Conservation (phyloP, 805 yeast species). For the Metschnikowia proteae region DNA sequence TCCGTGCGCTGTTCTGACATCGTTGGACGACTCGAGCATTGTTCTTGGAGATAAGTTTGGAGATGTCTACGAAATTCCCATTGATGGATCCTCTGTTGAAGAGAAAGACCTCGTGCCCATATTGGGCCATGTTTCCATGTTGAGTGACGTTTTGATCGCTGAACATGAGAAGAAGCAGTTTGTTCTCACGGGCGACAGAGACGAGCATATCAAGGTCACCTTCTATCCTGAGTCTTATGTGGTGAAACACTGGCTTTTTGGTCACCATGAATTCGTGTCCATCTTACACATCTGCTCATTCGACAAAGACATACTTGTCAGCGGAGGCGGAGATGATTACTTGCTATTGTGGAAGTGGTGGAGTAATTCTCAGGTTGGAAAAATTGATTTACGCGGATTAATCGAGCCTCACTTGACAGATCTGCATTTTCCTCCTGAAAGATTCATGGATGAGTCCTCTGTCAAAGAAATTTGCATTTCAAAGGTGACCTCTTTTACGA, state of each 20-base stretch:
- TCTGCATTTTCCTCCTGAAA: constrained; percentile 58
- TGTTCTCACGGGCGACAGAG: constrained; percentile 84
- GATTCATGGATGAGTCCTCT: constrained; percentile 54
- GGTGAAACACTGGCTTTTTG: constrained; percentile 80
- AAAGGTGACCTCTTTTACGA: constrained; percentile 33
- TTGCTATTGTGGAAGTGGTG: constrained; percentile 80
- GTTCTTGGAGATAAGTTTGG: constrained; percentile 94
- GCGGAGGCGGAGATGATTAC: constrained; percentile 89
- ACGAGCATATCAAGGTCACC: constrained; percentile 88
- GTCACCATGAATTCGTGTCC: constrained; percentile 81
- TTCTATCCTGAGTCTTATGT: constrained; percentile 74
- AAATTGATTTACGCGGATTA: constrained; percentile 45
- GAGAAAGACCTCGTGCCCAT: constrained; percentile 57
- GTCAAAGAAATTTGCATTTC: constrained; percentile 53
- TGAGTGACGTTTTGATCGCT: constrained; percentile 64
- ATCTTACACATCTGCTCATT: constrained; percentile 54
- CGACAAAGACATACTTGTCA: constrained; percentile 50
- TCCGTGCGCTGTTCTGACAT: constrained; percentile 75
- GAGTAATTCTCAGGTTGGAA: constrained; percentile 41
- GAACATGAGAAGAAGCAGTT: constrained; percentile 41
- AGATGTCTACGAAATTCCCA: constrained; percentile 70
- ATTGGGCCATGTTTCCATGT: constrained; percentile 95
- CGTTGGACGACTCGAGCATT: constrained; percentile 47
- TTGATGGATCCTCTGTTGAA: constrained; percentile 37
- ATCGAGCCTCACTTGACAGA: constrained; percentile 45